Percentiles rank a stretch among this genome's conserved stretches.
Evolutionary conservation across 2,329 filamentous ascomycete genomes (phyloP).

Genomic region (Colletotrichum liaoningense): DNA sequence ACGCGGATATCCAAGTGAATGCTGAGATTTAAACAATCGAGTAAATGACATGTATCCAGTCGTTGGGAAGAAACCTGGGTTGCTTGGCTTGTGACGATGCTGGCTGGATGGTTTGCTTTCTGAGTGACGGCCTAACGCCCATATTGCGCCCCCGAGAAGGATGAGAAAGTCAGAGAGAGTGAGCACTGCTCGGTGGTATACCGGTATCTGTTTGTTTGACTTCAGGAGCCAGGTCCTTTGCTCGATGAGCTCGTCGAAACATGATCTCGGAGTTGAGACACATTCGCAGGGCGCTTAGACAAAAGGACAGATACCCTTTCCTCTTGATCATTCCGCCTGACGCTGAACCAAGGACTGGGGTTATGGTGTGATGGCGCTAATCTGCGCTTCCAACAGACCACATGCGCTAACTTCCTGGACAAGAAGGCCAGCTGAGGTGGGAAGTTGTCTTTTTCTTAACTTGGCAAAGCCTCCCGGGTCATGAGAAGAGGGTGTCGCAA

Average conservation of each 20-base stretch:
- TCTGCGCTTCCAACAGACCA: constrained; percentile 9
- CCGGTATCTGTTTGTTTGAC: background rate
- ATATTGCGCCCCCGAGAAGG: background rate
- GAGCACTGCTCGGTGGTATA: background rate
- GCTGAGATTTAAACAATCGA: constrained; percentile 4
- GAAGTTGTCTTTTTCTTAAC: background rate
- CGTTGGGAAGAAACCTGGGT: background rate
- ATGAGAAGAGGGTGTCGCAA: background rate
- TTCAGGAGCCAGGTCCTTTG: background rate
- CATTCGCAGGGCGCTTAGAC: constrained; percentile 14
- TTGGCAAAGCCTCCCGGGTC: background rate
- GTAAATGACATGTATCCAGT: constrained; percentile 14
- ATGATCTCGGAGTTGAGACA: constrained; percentile 29
- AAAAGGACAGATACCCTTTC: constrained; percentile 14
- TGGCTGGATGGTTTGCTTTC: constrained; percentile 7
- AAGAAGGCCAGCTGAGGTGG: constrained; percentile 5
- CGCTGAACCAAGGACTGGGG: constrained; percentile 16
- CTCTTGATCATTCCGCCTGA: constrained; percentile 31
- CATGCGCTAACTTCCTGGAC: constrained; percentile 12
- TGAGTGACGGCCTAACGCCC: background rate
- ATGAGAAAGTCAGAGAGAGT: background rate
- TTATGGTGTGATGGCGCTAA: constrained; percentile 26
- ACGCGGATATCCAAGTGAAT: constrained; percentile 17
- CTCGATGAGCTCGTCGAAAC: constrained; percentile 28
- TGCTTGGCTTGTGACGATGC: background rate